Conservation (phyloP, 2,329 filamentous ascomycete species). For the Xylaria sp. region DNA sequence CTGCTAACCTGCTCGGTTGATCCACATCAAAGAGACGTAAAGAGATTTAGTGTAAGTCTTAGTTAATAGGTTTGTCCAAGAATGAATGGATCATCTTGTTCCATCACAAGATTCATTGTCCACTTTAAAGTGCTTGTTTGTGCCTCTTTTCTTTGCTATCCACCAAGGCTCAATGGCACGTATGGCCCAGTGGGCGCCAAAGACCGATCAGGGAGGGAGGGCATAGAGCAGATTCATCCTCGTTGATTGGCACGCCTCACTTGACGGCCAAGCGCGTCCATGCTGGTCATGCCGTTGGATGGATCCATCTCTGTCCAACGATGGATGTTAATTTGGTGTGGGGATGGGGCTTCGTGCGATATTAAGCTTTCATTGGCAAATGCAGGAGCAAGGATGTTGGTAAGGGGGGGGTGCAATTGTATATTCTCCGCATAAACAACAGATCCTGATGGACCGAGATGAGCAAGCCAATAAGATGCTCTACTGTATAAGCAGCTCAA, state of each 20-base stretch:
- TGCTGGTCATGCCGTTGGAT: slow-evolving; percentile 21
- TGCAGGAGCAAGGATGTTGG: slow-evolving; percentile 19
- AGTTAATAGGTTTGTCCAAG: slow-evolving; percentile 9
- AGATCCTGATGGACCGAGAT: slow-evolving; percentile 36
- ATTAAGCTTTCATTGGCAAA: slow-evolving; percentile 31
- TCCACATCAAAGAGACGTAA: slow-evolving; percentile 22
- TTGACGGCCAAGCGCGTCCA: slow-evolving; percentile 29
- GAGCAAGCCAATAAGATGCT: slow-evolving; percentile 29
- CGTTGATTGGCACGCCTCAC: slow-evolving; percentile 27
- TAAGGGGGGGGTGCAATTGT: slow-evolving; percentile 23
- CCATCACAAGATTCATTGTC: slow-evolving; percentile 26
- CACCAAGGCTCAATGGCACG: not conserved
- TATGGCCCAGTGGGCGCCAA: slow-evolving; percentile 21
- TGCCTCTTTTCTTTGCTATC: slow-evolving; percentile 1
- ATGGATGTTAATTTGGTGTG: slow-evolving; percentile 27
- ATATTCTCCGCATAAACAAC: slow-evolving; percentile 42
- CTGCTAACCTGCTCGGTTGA: slow-evolving; percentile 22
- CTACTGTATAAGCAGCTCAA: slow-evolving; percentile 1
- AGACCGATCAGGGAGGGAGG: slow-evolving; percentile 11
- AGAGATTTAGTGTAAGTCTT: too few relatives aligned
- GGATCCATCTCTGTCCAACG: slow-evolving; percentile 27
- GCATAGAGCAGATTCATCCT: not conserved
- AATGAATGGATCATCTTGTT: slow-evolving; percentile 24
- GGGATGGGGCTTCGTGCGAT: slow-evolving; percentile 23
- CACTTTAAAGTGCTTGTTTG: slow-evolving; percentile 7